Percentiles rank a stretch among this genome's conserved stretches.
Evolutionary conservation across 2,329 filamentous ascomycete species (phyloP).

Genomic region (Stemphylium lycopersici): DNA sequence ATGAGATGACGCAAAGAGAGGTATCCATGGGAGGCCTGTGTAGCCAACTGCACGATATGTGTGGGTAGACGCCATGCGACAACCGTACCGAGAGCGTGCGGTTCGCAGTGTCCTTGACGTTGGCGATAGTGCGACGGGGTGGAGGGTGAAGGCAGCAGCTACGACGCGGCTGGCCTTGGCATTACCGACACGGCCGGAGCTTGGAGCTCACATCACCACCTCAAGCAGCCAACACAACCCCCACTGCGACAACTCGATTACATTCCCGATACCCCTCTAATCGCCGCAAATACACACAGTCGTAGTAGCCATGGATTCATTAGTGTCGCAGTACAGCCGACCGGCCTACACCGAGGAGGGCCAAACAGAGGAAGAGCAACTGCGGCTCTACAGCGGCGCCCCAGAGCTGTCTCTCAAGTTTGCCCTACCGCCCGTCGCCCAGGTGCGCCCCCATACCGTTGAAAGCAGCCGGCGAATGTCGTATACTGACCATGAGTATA

Average conservation of each 20-base stretch:
- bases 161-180: slow-evolving; percentile 18
- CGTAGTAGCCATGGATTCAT: slow-evolving; percentile 74
- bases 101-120: background rate
- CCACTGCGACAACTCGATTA: slow-evolving; percentile 18
- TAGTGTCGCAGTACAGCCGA: slow-evolving; percentile 90
- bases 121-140: background rate
- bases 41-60: background rate
- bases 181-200: slow-evolving; percentile 19
- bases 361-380: slow-evolving; percentile 74
- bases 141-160: slow-evolving; percentile 17
- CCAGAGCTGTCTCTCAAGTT: slow-evolving; percentile 90
- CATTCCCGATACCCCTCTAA: slow-evolving; percentile 3
- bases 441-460: slow-evolving; percentile 60
- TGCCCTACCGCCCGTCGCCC: slow-evolving; percentile 88
- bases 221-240: slow-evolving; percentile 21
- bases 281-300: slow-evolving; percentile 14
- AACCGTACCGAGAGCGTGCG: background rate
- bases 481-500: slow-evolving; percentile 50
- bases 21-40: background rate
- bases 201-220: slow-evolving; percentile 26
- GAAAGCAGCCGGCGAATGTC: background rate
- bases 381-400: slow-evolving; percentile 69
- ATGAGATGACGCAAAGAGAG: background rate
- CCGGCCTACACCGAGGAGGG: slow-evolving; percentile 76
- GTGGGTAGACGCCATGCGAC: background rate